These are phyloP conservation scores for Rhododendron griersonianum DNA, from an alignment of 148 eudicot genomes.

Conservation along the genomic window DNA sequence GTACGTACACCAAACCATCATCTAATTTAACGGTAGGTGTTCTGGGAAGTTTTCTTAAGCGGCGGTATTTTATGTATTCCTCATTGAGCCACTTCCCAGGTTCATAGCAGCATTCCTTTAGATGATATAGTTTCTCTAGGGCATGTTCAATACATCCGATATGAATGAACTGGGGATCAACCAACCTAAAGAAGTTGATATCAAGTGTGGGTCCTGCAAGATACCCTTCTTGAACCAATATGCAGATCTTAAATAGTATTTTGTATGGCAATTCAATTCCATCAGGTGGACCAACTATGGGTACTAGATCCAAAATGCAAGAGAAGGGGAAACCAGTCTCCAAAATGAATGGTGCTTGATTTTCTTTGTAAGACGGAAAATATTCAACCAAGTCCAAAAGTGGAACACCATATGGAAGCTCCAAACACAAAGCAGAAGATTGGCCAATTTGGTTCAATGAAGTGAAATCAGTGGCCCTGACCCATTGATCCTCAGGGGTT, in stretches of 20 bases:
- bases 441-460: conserved; percentile 55
- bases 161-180: conserved; percentile 47
- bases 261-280: conserved; percentile 50
- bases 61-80: conserved; percentile 35
- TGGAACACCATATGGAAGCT: conserved; percentile 40
- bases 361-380: conserved; percentile 49
- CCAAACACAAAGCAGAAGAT: conserved; percentile 65
- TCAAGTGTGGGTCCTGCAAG: conserved; percentile 68
- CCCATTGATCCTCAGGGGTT: conserved; percentile 60
- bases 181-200: conserved; percentile 47
- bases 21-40: conserved; percentile 52
- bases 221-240: conserved; percentile 74
- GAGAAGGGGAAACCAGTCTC: conserved; percentile 41
- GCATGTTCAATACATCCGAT: conserved; percentile 47
- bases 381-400: conserved; percentile 46
- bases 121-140: conserved; percentile 51
- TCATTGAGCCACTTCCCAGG: conserved; percentile 62
- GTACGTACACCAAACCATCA: conserved; percentile 65
- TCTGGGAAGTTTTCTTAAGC: conserved; percentile 32
- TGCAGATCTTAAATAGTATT: conserved; percentile 60
- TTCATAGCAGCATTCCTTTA: conserved; percentile 81
- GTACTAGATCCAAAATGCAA: conserved; percentile 45
- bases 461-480: conserved; percentile 36
- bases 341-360: conserved; percentile 31
- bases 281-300: conserved; percentile 54